phyloP scores from a whole-genome alignment of 2,329 filamentous ascomycete species.

The Pleurostoma richardsiae region DNA sequence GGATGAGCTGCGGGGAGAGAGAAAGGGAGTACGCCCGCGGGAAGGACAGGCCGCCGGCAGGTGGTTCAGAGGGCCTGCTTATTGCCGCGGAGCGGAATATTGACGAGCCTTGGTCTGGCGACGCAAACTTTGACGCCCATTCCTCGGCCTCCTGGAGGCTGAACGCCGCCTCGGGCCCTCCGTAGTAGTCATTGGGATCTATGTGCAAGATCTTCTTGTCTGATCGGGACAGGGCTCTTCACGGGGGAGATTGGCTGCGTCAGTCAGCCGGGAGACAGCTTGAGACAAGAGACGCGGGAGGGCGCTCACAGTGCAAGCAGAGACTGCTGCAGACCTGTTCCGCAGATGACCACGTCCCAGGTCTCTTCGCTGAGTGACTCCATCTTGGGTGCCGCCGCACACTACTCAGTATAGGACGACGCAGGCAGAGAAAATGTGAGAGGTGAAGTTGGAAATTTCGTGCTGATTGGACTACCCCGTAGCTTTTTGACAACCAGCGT shows the following conservation, averaged over 20 bases:
- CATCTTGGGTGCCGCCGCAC: slow-evolving; percentile 40
- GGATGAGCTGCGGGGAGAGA: slow-evolving; percentile 80
- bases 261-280: slow-evolving; percentile 59
- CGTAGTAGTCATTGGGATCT: slow-evolving; percentile 85
- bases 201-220: slow-evolving; percentile 88
- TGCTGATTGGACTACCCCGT: too few relatives aligned
- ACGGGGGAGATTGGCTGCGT: slow-evolving; percentile 48
- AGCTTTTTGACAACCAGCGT: too few relatives aligned
- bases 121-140: slow-evolving; percentile 53
- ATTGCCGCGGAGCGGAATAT: slow-evolving; percentile 31
- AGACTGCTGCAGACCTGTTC: slow-evolving; percentile 74
- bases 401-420: too few relatives aligned
- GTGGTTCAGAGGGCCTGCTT: slow-evolving; percentile 27
- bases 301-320: slow-evolving; percentile 69
- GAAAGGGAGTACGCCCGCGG: slow-evolving; percentile 78
- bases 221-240: slow-evolving; percentile 86
- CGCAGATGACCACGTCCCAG: slow-evolving; percentile 77
- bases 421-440: too few relatives aligned
- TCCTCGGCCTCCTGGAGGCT: slow-evolving; percentile 75
- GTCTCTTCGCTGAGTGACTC: slow-evolving; percentile 68
- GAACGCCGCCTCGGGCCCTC: slow-evolving; percentile 78
- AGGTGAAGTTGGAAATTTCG: too few relatives aligned
- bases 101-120: slow-evolving; percentile 12
- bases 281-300: slow-evolving; percentile 12
- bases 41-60: slow-evolving; percentile 42